Base-by-base conservation (phyloP, 2,329 filamentous ascomycete genomes). In the Dothistroma septosporum region DNA sequence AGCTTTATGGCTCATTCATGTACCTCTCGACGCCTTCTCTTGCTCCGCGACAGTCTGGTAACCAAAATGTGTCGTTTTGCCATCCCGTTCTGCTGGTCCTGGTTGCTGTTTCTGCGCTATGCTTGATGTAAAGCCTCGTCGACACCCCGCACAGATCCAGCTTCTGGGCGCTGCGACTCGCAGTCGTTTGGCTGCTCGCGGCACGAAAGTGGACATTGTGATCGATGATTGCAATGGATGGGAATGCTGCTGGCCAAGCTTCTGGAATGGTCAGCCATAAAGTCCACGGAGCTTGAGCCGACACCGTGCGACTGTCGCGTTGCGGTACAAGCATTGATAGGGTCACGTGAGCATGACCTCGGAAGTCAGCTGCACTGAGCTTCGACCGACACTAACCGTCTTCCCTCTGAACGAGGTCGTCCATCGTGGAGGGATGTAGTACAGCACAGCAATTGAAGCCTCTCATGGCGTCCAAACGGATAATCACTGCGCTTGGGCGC, bases 31-130 rank as follows among this genome's bases (percentile, higher is more conserved):
- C 68, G 87, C 84, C 77, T 97, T 97, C 75, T 94, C 82, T 10
- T 85, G 81, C 74, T 95, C 90, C 16, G 89, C 85, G 46, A 97
- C 83, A 47, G 90, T 93, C 77, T 92, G 84, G 75, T 91, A 97
- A 55, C 92, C 92, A 76, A 97, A 97, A 78, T 96, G 92, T 54
- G 92, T 96, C 64, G 87, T 87, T 61, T 82, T 82, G 68, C 84
- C 80, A 56, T 76, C 71, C 65, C 72, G 72, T 28, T 49, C 22
- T 19, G 49, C 32, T 35, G 70, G 71, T 19, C 31, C 28, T 53
- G 50, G 22, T 58, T 78, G 71, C 64, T 72, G 66, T 67, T 67
- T 61, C 72, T 74, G 69, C 24, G 59, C 66, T 0, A 62, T 54
- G 49, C 49, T 53, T 4, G 66, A 58, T 48, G 63, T 59, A 46